Percentiles rank a stretch among this genome's conserved stretches.
Conservation (phyloP, 2,329 filamentous ascomycete species). For the Xylariaceae sp. region DNA sequence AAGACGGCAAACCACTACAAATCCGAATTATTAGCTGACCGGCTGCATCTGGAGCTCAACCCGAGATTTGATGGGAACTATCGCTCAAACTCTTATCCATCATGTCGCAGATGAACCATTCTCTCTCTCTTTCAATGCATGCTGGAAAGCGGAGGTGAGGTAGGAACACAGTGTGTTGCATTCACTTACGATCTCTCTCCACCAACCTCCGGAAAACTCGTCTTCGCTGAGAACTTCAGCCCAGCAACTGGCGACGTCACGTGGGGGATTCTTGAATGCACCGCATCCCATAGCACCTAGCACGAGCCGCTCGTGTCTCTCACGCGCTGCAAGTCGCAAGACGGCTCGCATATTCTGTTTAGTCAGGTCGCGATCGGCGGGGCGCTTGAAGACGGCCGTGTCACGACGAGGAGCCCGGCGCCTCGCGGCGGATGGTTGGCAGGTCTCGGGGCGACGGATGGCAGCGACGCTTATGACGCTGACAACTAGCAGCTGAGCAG, state of each 20-base stretch:
- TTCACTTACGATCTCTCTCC: constrained; percentile 32
- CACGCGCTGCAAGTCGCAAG: constrained; percentile 55
- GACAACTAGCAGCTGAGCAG: constrained; percentile 32
- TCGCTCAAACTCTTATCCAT: too few species aligned
- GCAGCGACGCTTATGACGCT: constrained; percentile 41
- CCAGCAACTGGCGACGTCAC: constrained; percentile 61
- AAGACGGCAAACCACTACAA: constrained; percentile 62
- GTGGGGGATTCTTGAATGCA: constrained; percentile 58
- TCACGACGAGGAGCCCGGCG: constrained; percentile 6
- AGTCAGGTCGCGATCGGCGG: constrained; percentile 47
- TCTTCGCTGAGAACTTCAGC: constrained; percentile 54
- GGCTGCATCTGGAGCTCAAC: too few species aligned
- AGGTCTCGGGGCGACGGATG: constrained; percentile 12
- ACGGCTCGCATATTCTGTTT: constrained; percentile 61
- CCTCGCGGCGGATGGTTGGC: constrained; percentile 6
- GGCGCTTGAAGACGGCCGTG: constrained; percentile 35
- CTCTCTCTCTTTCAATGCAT: too few species aligned
- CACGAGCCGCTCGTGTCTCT: constrained; percentile 56
- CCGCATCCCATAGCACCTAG: constrained; percentile 69
- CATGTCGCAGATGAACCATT: too few species aligned
- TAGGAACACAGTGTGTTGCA: too few species aligned
- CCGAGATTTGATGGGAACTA: too few species aligned
- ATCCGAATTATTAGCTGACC: constrained; percentile 21
- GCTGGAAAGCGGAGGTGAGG: too few species aligned
- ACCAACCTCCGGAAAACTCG: constrained; percentile 63